phyloP scores from a whole-genome alignment of 345 rosid genomes.

The Citrus sp. region DNA sequence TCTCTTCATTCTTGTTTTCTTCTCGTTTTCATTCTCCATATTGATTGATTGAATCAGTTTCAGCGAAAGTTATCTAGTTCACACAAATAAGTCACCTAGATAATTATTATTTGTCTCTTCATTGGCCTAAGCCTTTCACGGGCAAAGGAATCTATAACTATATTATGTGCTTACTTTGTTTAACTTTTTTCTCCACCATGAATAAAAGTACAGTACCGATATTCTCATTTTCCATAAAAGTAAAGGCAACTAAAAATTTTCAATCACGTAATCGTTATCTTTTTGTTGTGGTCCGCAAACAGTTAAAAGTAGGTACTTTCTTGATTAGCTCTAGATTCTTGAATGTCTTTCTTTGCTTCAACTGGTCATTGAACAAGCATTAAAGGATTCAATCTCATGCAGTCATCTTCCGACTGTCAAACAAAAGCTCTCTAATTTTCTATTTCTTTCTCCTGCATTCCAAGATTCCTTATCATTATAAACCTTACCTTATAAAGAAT shows the following conservation, averaged over 20 bases:
- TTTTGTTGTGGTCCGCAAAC: slow-evolving; percentile 19
- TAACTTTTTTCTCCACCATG: slow-evolving; percentile 27
- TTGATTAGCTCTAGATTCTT: background rate
- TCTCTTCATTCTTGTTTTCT: background rate
- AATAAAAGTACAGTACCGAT: no score
- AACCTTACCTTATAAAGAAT: background rate
- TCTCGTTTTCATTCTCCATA: background rate
- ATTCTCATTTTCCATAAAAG: background rate
- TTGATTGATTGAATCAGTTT: background rate
- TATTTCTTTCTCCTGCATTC: background rate
- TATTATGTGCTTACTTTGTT: background rate
- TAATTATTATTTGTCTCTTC: background rate
- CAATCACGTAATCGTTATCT: slow-evolving; percentile 4
- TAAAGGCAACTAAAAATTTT: background rate
- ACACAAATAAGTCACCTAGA: background rate
- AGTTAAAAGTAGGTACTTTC: slow-evolving; percentile 4
- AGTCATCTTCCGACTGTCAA: background rate
- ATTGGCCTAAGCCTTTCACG: slow-evolving; percentile 12
- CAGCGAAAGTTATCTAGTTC: background rate
- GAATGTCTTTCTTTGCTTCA: background rate
- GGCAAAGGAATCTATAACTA: slow-evolving; percentile 17
- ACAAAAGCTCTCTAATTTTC: background rate
- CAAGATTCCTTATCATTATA: slow-evolving; percentile 2
- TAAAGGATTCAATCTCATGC: background rate
- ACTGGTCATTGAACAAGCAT: background rate